Evolutionary conservation across 2,329 filamentous ascomycete species (phyloP).

Genomic region (Colletotrichum sp.): DNA sequence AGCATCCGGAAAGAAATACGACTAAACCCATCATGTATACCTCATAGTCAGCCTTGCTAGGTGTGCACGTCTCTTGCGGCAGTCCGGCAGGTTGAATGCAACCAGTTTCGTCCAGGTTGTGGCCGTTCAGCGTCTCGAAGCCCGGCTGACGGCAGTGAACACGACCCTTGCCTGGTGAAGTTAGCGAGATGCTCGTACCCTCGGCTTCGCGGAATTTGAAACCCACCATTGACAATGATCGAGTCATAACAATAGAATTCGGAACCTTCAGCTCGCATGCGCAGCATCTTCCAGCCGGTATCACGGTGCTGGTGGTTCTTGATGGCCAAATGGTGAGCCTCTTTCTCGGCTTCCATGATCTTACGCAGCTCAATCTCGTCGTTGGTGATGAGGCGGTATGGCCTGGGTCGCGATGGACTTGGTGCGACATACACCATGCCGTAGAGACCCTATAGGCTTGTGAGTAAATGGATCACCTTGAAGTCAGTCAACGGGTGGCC

Average conservation of each 20-base stretch:
- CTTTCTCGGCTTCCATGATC: slow-evolving; percentile 11
- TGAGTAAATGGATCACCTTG: neutral
- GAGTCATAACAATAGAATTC: slow-evolving; percentile 27
- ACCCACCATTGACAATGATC: slow-evolving; percentile 26
- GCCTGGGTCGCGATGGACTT: neutral
- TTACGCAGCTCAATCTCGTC: neutral
- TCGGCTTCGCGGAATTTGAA: neutral
- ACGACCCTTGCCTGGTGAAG: slow-evolving; percentile 25
- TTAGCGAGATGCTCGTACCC: neutral
- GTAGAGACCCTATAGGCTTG: neutral
- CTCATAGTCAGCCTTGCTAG: slow-evolving; percentile 10
- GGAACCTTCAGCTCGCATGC: slow-evolving; percentile 12
- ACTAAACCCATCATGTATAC: neutral
- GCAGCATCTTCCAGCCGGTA: slow-evolving; percentile 17
- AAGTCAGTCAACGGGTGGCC: no score
- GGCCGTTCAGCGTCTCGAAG: neutral
- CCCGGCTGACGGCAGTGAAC: slow-evolving; percentile 23
- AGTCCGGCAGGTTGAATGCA: slow-evolving; percentile 9
- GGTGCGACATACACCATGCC: slow-evolving; percentile 17
- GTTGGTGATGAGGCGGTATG: slow-evolving; percentile 3
- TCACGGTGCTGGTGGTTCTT: slow-evolving; percentile 18
- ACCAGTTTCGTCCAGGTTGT: neutral
- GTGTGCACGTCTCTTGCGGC: neutral
- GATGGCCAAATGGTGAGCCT: slow-evolving; percentile 6
- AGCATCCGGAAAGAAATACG: neutral